Conservation (phyloP, 2,329 filamentous ascomycete species). For the Basipetospora sp. region DNA sequence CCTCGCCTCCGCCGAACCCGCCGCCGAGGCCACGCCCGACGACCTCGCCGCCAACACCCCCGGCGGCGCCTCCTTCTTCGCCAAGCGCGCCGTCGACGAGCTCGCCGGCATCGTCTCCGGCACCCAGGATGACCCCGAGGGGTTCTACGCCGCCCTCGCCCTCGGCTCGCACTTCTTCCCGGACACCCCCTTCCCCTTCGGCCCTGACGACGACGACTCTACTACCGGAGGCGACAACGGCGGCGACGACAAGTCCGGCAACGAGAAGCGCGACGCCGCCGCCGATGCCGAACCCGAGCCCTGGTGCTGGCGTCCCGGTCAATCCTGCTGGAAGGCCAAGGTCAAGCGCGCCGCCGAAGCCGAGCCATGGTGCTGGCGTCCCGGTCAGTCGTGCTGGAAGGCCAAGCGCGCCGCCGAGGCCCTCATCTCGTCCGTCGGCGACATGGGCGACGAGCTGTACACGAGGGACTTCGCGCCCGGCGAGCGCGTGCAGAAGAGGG, state of each 20-base stretch:
- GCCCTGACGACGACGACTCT: no score
- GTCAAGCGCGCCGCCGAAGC: slow-evolving; percentile 18
- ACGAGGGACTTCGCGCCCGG: no score
- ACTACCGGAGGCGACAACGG: no score
- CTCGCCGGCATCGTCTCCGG: background rate
- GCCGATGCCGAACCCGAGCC: slow-evolving; percentile 10
- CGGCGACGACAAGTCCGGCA: slow-evolving; percentile 13
- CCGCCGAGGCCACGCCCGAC: slow-evolving; percentile 3
- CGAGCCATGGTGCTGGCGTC: slow-evolving; percentile 21
- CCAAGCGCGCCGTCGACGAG: slow-evolving; percentile 16
- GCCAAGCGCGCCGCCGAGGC: slow-evolving; percentile 22
- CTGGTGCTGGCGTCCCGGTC: slow-evolving; percentile 16
- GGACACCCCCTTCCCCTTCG: no score
- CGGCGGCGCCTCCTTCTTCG: slow-evolving; percentile 24
- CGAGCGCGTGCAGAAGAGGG: no score
- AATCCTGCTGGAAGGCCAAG: slow-evolving; percentile 25
- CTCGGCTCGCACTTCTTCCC: no score
- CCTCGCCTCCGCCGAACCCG: slow-evolving; percentile 8
- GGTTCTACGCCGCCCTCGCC: no score
- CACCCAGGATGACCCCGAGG: no score
- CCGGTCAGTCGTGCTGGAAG: slow-evolving; percentile 27
- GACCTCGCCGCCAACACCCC: slow-evolving; percentile 14
- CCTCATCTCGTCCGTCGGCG: no score
- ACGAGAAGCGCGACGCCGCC: slow-evolving; percentile 21
- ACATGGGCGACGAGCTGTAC: no score